These are phyloP conservation scores for Colletotrichum cuscutae DNA, from an alignment of 2,329 filamentous ascomycete species.

Conservation along the genomic window DNA sequence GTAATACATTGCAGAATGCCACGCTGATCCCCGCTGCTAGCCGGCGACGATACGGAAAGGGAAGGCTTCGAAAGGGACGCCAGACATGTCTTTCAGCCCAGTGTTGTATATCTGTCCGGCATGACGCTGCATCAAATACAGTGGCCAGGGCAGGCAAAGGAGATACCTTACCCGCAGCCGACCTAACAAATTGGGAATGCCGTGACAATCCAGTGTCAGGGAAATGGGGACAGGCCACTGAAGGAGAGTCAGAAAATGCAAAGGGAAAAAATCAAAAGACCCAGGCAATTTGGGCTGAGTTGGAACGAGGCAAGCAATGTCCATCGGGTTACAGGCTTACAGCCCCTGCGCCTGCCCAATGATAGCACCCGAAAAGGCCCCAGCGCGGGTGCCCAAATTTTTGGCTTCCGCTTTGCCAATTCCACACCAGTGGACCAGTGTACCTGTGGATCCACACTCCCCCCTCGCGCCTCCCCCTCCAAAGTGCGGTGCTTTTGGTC, in stretches of 20 bases:
- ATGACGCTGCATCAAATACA: background rate
- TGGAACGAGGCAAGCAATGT: slow-evolving; percentile 18
- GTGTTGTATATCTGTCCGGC: background rate
- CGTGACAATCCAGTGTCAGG: background rate
- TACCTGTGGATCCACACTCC: background rate
- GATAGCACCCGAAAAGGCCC: slow-evolving; percentile 1
- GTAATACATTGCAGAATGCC: slow-evolving; percentile 4
- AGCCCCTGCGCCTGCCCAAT: slow-evolving; percentile 35
- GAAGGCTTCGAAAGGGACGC: slow-evolving; percentile 2
- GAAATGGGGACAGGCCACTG: background rate
- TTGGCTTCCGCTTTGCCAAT: slow-evolving; percentile 32
- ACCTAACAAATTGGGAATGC: background rate
- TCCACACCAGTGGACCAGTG: background rate
- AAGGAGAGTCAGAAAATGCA: background rate
- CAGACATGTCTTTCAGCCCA: background rate
- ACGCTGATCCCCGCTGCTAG: slow-evolving; percentile 22
- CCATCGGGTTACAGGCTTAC: background rate
- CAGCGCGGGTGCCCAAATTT: slow-evolving; percentile 32
- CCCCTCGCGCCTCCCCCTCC: background rate
- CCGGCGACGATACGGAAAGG: slow-evolving; percentile 18
- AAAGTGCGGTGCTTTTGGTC: background rate
- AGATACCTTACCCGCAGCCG: background rate
- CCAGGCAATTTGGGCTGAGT: slow-evolving; percentile 30
- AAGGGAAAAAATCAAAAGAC: background rate
- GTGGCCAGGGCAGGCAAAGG: background rate